A percentile compares a stretch with the other conserved stretches of the same genome.
Conservation (phyloP, 177 flowering plant genomes). For the Vitis hybrid region DNA sequence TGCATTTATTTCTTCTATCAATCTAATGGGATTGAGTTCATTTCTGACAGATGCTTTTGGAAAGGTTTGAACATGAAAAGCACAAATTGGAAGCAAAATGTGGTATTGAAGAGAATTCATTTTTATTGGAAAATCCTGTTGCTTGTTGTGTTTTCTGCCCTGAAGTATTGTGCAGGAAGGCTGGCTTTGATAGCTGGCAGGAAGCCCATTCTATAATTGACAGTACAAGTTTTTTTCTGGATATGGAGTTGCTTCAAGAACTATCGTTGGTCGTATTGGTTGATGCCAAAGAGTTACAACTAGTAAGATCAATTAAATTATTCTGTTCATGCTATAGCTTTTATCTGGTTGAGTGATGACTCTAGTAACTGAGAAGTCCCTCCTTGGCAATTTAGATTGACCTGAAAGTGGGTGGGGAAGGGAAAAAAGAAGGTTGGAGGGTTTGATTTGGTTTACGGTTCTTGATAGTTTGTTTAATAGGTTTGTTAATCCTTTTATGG, state of each 20-base stretch:
- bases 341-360: not conserved
- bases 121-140: constrained; percentile 15
- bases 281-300: constrained; percentile 30
- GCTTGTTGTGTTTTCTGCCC: constrained; percentile 57
- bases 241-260: constrained; percentile 52
- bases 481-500: no score
- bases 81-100: constrained; percentile 28
- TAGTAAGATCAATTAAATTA: constrained; percentile 29
- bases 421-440: no score
- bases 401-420: not conserved
- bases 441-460: no score
- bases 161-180: constrained; percentile 30
- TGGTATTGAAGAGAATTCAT: constrained; percentile 12
- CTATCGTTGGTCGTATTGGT: constrained; percentile 37
- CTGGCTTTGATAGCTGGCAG: constrained; percentile 48
- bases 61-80: constrained; percentile 55
- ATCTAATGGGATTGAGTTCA: not conserved
- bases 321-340: not conserved
- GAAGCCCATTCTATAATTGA: constrained; percentile 54
- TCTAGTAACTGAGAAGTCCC: not conserved
- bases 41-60: constrained; percentile 51
- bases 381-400: not conserved
- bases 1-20: not conserved
- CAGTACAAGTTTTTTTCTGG: constrained; percentile 54
- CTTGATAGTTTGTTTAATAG: no score